Base-by-base conservation (phyloP, 2,329 filamentous ascomycete genomes). In the Ceratocystis lukuohia region DNA sequence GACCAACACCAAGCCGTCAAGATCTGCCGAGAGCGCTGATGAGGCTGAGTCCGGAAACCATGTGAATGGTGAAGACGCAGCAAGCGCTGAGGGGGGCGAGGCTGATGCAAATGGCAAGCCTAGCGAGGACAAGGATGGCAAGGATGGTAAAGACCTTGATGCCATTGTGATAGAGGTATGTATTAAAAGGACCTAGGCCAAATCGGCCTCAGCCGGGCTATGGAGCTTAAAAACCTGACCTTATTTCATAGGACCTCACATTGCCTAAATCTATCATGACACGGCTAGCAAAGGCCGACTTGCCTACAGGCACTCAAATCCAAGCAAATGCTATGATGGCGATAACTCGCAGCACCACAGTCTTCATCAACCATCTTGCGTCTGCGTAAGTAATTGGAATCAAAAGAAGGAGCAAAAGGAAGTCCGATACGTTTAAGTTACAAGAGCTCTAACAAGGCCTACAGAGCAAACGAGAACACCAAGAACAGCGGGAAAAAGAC, bases 211-310 rank as follows among this genome's bases (percentile, higher is more conserved):
- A 22, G 20, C 15, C 41, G 7, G 20, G 6, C 41, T 46, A 12
- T 4, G 15, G 17, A 37, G 12, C 12, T 4, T 30, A 7, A n/a
- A 41, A 30, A 17, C 33, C 64, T 68, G 46, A 66, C 53, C 4
- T 3, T 53, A 44, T n/a, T 33, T 46, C 37, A 28, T 56, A 89
- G 86, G 89, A 93, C 73, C 82, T 92, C 66, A 86, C 81, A 69
- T 80, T 94, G 15, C 89, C 89, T 41, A 91, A 89, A 73, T 91
- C 88, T 5, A 91, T 93, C 76, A 86, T 93, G 70, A 88, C 88
- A 65, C 82, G 89, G 65, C 80, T 94, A 44, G 88, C 88, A 50
- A 93, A 93, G 77, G 87, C 88, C 50, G 88, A 90, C 5, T 78
- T 94, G 4, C 89, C 89, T 0, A 81, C 88, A 5, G 91, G 91